These are phyloP conservation scores for Botrytis pseudocinerea DNA, from an alignment of 2,329 filamentous ascomycete genomes.

Conservation along the genomic window DNA sequence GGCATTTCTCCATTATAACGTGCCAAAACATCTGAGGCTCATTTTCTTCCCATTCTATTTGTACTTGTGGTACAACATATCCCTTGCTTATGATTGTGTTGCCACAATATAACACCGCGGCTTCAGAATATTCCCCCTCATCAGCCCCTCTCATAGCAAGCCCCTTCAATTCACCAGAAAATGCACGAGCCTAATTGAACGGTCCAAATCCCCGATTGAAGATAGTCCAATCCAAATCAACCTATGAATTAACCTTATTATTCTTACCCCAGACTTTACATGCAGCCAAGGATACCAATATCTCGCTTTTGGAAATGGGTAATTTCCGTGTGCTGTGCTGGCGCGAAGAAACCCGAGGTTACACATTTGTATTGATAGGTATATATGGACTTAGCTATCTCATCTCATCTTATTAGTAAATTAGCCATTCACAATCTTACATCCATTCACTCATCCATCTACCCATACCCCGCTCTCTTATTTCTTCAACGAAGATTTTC, in stretches of 20 bases:
- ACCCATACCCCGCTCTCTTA: background rate
- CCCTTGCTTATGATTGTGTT: background rate
- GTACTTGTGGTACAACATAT: background rate
- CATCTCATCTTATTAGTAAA: background rate
- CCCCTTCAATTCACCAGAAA: background rate
- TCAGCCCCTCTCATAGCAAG: background rate
- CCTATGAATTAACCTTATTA: background rate
- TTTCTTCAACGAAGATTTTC: background rate
- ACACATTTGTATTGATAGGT: background rate
- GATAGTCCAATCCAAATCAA: background rate
- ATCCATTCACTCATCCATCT: background rate
- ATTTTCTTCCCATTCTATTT: background rate
- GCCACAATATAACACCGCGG: background rate
- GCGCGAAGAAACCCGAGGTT: background rate
- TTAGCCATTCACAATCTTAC: background rate
- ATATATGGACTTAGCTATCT: background rate
- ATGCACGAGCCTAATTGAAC: background rate
- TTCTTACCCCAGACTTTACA: background rate
- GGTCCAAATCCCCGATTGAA: background rate
- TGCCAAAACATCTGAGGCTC: no score
- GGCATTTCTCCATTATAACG: no score
- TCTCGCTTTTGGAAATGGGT: background rate
- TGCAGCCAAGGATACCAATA: background rate
- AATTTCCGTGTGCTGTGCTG: background rate
- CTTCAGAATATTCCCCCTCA: background rate